Evolutionary conservation across 2,329 filamentous ascomycete species (phyloP).

Genomic region (Parastagonospora avenae): DNA sequence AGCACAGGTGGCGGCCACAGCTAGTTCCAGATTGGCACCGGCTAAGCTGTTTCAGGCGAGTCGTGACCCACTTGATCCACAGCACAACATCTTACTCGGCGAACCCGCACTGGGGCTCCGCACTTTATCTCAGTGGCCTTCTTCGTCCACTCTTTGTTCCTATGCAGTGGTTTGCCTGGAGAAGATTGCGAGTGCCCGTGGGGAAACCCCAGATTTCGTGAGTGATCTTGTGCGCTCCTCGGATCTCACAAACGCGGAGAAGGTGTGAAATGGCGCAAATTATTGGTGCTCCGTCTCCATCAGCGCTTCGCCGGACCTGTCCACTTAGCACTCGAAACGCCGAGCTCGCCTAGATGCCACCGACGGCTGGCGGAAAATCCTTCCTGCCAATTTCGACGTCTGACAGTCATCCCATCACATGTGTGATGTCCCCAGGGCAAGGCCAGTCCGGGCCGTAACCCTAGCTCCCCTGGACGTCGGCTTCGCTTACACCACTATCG

Average conservation of each 20-base stretch:
- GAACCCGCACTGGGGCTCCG: neutral
- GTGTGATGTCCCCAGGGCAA: neutral
- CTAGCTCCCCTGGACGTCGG: too few relatives aligned
- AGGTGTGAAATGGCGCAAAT: too few relatives aligned
- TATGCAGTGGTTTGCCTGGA: neutral
- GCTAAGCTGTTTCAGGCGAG: neutral
- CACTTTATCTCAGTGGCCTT: neutral
- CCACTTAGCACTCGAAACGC: neutral
- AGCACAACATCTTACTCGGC: neutral
- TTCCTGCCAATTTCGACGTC: neutral
- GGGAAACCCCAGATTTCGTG: neutral
- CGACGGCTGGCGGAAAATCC: neutral
- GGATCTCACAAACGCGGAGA: too few relatives aligned
- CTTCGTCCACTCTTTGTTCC: neutral
- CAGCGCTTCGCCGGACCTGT: neutral
- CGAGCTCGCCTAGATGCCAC: neutral
- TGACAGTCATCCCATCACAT: neutral
- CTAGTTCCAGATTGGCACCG: too few relatives aligned
- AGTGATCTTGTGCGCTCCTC: neutral
- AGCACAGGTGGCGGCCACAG: neutral
- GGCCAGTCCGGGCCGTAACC: too few relatives aligned
- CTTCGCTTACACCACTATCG: too few relatives aligned
- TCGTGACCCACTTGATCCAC: neutral
- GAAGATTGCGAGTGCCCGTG: neutral
- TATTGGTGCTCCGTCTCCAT: neutral